A percentile compares a stretch with the other conserved stretches of the same genome.
These are phyloP conservation scores for Lepidium africanum DNA, from an alignment of 345 rosid species.

Conservation along the genomic window DNA sequence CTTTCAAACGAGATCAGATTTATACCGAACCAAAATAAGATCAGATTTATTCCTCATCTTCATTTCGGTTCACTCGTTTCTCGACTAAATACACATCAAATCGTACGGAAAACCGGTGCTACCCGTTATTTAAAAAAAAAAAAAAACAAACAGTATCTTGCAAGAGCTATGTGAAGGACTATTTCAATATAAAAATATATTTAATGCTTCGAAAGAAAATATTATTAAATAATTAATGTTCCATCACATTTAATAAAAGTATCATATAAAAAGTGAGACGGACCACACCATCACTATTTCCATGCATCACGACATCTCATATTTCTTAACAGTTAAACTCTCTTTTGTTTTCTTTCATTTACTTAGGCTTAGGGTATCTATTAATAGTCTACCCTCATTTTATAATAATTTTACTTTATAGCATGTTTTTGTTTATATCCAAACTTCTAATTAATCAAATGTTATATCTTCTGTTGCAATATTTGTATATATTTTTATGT, in stretches of 20 bases:
- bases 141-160: neutral
- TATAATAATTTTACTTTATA: neutral
- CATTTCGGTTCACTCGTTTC: slow-evolving; percentile 16
- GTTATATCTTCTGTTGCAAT: too few species aligned
- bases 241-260: slow-evolving; percentile 15
- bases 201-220: neutral
- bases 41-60: neutral
- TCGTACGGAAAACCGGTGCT: slow-evolving; percentile 2
- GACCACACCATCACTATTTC: neutral
- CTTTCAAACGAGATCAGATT: neutral
- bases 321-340: neutral
- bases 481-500: too few species aligned
- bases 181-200: neutral
- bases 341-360: slow-evolving; percentile 7
- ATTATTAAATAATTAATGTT: neutral
- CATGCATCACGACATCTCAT: slow-evolving; percentile 19
- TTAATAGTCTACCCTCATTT: neutral
- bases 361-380: neutral
- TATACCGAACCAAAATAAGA: slow-evolving; percentile 8
- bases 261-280: slow-evolving; percentile 19
- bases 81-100: neutral
- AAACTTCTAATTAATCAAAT: neutral
- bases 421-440: slow-evolving; percentile 1
- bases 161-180: neutral
- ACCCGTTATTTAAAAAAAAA: neutral